A percentile compares a stretch with the other conserved stretches of the same genome.
Evolutionary conservation across 768 basidiomycete genomes (phyloP).

Genomic region (Psilocybe tampanensis): DNA sequence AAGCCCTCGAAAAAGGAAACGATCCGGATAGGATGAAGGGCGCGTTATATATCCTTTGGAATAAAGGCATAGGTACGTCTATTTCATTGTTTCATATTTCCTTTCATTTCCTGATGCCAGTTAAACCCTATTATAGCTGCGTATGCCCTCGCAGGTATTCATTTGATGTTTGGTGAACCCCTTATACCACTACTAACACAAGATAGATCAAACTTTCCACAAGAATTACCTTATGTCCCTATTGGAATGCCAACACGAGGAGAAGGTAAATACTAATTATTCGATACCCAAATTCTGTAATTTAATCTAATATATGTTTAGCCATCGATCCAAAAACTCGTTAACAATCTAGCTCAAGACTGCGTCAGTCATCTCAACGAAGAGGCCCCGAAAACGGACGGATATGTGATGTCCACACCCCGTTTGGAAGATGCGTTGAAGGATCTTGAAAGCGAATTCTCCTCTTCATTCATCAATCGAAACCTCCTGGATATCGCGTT

Average conservation of each 20-base stretch:
- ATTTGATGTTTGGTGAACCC: background rate
- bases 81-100: background rate
- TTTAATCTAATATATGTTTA: slow-evolving; percentile 25
- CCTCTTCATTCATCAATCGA: slow-evolving; percentile 41
- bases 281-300: background rate
- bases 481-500: slow-evolving; percentile 45
- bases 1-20: slow-evolving; percentile 67
- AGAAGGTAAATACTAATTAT: slow-evolving; percentile 60
- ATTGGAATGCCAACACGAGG: slow-evolving; percentile 80
- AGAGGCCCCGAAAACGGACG: slow-evolving; percentile 65
- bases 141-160: slow-evolving; percentile 69
- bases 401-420: slow-evolving; percentile 52
- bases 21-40: slow-evolving; percentile 97
- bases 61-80: slow-evolving; percentile 65
- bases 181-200: slow-evolving; percentile 1
- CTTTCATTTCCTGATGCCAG: slow-evolving; percentile 2
- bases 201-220: slow-evolving; percentile 57
- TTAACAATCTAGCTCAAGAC: slow-evolving; percentile 63
- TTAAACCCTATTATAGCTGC: slow-evolving; percentile 42
- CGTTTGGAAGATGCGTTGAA: slow-evolving; percentile 49
- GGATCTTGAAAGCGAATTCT: slow-evolving; percentile 54
- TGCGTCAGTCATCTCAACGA: slow-evolving; percentile 61
- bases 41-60: slow-evolving; percentile 79
- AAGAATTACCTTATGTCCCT: slow-evolving; percentile 61
- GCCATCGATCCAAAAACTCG: slow-evolving; percentile 79